Evolutionary conservation across 2,329 filamentous ascomycete genomes (phyloP), one percentile per base, ranked within the genome.

Genomic region (Pseudophaeomoniella oleicola): DNA sequence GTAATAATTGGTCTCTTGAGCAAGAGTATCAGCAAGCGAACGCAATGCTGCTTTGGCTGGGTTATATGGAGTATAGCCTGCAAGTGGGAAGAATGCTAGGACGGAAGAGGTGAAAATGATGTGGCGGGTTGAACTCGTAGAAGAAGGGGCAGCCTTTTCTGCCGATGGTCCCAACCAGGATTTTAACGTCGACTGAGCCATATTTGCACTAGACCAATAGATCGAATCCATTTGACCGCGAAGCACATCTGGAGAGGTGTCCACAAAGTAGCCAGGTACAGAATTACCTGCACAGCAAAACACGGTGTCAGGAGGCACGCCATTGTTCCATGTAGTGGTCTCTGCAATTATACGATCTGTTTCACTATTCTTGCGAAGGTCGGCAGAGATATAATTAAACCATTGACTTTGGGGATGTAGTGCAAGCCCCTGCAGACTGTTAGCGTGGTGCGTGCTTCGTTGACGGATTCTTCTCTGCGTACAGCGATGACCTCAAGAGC

Each of bases 161-260:
- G 50, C 48, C 6, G 44, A 38, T 4, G 60, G 52, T 11, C 55
- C 58, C 32, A 86, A 71, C 88, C 88, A 94, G 41, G 72, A 69
- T 36, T 70, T 71, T 42, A 94, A 62, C 13, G 81, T 75, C 14
- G 83, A 77, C 53, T 92, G 85, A 27, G 85, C 80, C 60, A 93
- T 82, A 55, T 93, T 90, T 30, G 80, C 79, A 18, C 78, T 76
- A 34, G 84, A 82, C 70, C 79, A 94, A 63, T 84, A 96, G 60
- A 94, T 88, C 47, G 88, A 72, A 52, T 94, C 84, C 84, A 94
- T 94, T 56, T 93, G 84, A 44, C 69, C 64, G 30, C 79, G 72
- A 45, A 86, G 63, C 9, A 70, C 71, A 5, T 75, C 62, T 36
- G 83, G 63, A 5, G 80, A 69, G 29, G 75, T 75, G 42, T 94